A percentile compares a stretch with the other conserved stretches of the same genome.
phyloP scores from a whole-genome alignment of 1,284 basidiomycete genomes.

The Tilletia horrida region DNA sequence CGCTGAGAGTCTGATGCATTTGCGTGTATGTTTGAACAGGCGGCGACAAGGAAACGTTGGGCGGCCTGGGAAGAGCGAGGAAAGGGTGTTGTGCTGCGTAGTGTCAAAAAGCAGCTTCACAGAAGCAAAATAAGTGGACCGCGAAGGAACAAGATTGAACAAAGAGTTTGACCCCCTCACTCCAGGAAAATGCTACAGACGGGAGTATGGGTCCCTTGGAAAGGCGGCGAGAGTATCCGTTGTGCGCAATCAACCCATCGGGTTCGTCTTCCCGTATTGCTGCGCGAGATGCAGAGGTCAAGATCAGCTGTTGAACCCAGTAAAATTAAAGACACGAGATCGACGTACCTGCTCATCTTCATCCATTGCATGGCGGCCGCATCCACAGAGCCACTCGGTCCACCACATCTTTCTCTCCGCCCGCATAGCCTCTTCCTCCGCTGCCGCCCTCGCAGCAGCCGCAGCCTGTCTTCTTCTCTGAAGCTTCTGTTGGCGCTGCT shows the following conservation, averaged over 20 bases:
- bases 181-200: no score
- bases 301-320: not conserved
- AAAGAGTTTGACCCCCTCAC: no score
- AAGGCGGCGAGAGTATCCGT: no score
- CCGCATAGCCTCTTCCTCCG: slow-evolving; percentile 6
- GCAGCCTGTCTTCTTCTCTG: not conserved
- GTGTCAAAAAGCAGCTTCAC: no score
- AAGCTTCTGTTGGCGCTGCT: not conserved
- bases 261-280: slow-evolving; percentile 16
- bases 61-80: no score
- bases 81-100: no score
- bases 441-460: not conserved
- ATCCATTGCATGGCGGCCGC: slow-evolving; percentile 29
- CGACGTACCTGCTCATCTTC: slow-evolving; percentile 39
- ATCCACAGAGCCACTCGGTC: slow-evolving; percentile 39
- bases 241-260: slow-evolving; percentile 10
- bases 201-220: no score
- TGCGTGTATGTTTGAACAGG: no score
- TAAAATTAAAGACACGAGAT: not conserved
- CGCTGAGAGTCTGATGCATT: no score
- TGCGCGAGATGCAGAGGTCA: not conserved
- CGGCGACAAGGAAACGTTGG: no score
- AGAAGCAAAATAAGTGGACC: no score
- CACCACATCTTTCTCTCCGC: slow-evolving; percentile 31
- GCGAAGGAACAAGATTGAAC: no score